Base-by-base conservation (phyloP, 164 flowering plant genomes). In the Santalum album region DNA sequence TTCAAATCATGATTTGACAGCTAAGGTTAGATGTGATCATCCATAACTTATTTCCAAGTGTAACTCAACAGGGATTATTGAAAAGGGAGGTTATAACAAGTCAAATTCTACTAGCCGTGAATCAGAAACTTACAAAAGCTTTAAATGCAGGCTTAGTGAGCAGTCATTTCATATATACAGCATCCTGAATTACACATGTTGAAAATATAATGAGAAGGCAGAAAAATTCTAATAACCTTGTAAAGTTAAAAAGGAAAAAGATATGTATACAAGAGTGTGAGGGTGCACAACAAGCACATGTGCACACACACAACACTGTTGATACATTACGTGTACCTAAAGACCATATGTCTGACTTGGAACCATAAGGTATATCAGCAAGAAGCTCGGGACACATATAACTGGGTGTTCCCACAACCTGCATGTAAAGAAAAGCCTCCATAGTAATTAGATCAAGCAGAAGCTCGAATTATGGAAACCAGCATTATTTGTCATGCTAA, bases 361-460 rank as follows among this genome's bases (percentile, higher is more conserved):
- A 82, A 60, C 99, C 99, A 70, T 94, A 94, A 49, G 99, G 99
- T 63, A 94, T 87, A 70, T 90, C 99, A 50, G 99, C 97, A 61
- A 94, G 96, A 75, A 94, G 99, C 76, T 94, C 99, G 6, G 99
- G 99, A 62, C 99, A 94, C 99, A 94, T 94, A 54, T 94, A 94
- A 73, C 89, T 94, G 25, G 99, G 99, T 53, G 99, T 94, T 51
- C 99, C 99, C 51, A 94, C 99, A 60, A 94, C 95, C 97, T 90
- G 74, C 34, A 66, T n/a, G 43, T 55, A 7, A 29, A 61, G 27
- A 39, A 50, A 21, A 50, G 24, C 12, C 19, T 15, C 35, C 51
- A 48, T 21, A 7, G 3, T 26, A 25, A 25, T 43, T 20, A 45
- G 49, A 45, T 22, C 18, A 50, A 16, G 19, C 20, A 25, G 21